phyloP scores from a whole-genome alignment of 2,329 filamentous ascomycete genomes.

The Monilinia vaccinii-corymbosi region DNA sequence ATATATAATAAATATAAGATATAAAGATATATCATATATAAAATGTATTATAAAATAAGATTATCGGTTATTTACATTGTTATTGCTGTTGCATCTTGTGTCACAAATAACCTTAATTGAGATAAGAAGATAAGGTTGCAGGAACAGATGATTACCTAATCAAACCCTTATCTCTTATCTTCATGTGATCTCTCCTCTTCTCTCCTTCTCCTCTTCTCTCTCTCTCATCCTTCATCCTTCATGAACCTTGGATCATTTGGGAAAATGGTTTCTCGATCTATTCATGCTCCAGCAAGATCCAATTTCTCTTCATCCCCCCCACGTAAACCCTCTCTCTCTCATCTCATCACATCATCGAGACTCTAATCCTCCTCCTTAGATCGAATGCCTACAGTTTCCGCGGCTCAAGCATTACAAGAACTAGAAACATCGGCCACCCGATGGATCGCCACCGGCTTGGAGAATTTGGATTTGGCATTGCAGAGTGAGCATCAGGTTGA shows the following conservation, averaged over 20 bases:
- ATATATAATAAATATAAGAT: no score
- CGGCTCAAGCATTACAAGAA: slow-evolving; percentile 59
- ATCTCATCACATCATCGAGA: no score
- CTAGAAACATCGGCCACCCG: slow-evolving; percentile 41
- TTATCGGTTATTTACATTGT: no score
- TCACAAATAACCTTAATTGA: no score
- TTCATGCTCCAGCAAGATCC: slow-evolving; percentile 51
- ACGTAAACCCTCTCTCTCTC: slow-evolving; percentile 16
- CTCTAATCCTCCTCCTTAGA: slow-evolving; percentile 38
- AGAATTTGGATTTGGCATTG: slow-evolving; percentile 42
- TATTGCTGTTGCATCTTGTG: no score
- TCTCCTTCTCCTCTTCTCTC: background rate
- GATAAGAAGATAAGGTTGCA: no score
- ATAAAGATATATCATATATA: no score
- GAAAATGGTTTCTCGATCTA: slow-evolving; percentile 50
- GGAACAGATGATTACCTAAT: no score
- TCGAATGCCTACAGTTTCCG: slow-evolving; percentile 67
- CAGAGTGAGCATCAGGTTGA: slow-evolving; percentile 20
- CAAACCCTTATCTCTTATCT: no score
- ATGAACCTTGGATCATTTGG: background rate
- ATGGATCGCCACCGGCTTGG: slow-evolving; percentile 48
- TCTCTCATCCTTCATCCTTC: background rate
- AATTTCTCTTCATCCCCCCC: slow-evolving; percentile 40
- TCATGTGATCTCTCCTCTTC: no score
- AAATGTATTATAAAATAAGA: no score